phyloP scores from a whole-genome alignment of 83 land plant species.

The Isoetes engelmannii region DNA sequence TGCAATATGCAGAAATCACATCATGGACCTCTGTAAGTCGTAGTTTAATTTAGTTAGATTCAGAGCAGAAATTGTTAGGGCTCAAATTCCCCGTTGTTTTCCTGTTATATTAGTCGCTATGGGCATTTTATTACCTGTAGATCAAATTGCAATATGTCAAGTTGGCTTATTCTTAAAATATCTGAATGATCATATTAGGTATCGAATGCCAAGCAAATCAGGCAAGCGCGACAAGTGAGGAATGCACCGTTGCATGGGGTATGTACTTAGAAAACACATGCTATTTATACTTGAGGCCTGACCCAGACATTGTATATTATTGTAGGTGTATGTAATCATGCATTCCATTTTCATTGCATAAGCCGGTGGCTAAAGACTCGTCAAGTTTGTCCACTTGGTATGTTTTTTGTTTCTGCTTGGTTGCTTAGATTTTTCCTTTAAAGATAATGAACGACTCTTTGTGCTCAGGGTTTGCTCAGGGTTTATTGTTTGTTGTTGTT shows the following conservation, averaged over 20 bases:
- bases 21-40: conserved; percentile 95
- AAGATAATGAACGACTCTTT: not conserved
- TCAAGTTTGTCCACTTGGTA: conserved; percentile 76
- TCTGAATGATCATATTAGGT: conserved; percentile 27
- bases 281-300: not conserved
- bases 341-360: conserved; percentile 76
- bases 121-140: not conserved
- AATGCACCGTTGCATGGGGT: conserved; percentile 98
- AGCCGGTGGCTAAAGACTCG: conserved; percentile 85
- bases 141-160: no score
- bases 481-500: not conserved
- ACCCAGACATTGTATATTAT: not conserved
- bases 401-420: not conserved
- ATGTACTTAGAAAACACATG: conserved; percentile 15
- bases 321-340: conserved; percentile 79
- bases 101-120: conserved; percentile 5
- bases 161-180: no score
- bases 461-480: not conserved
- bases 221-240: conserved; percentile 86
- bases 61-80: no score
- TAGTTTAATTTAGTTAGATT: not conserved
- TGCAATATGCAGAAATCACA: conserved; percentile 97
- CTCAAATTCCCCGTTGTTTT: not conserved
- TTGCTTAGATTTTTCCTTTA: not conserved
- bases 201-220: conserved; percentile 94